These are phyloP conservation scores for Trebouxia sp. DNA, from an alignment of 139 green algal species.

Conservation along the genomic window DNA sequence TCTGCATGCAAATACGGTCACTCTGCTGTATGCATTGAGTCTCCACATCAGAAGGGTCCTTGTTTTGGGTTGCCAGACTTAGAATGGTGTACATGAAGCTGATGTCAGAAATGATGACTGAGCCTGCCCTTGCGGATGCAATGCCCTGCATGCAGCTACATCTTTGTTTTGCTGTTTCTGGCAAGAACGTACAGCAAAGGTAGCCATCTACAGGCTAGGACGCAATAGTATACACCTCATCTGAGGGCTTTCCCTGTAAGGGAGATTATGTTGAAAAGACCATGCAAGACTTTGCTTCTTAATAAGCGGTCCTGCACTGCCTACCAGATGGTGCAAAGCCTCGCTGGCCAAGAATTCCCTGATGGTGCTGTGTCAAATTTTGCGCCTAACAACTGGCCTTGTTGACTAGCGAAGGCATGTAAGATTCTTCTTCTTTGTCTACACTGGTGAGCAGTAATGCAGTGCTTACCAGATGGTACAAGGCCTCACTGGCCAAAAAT, in stretches of 20 bases:
- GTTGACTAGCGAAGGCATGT: no score
- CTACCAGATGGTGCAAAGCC: constrained; percentile 84
- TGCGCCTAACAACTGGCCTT: constrained; percentile 39
- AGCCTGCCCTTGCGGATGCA: constrained; percentile 91
- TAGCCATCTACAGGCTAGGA: no score
- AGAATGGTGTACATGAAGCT: no score
- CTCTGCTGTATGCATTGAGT: background rate
- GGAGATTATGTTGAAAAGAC: background rate
- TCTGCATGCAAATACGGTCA: constrained; percentile 16
- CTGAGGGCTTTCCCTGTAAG: no score
- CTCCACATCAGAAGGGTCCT: no score
- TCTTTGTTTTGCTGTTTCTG: background rate
- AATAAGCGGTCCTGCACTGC: constrained; percentile 59
- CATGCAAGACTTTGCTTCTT: no score
- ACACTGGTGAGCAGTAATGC: background rate
- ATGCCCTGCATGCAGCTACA: constrained; percentile 50
- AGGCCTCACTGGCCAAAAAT: constrained; percentile 88
- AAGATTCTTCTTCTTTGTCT: no score
- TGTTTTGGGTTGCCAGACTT: background rate
- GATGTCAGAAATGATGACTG: constrained; percentile 81
- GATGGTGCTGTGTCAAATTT: constrained; percentile 85
- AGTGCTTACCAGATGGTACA: constrained; percentile 85
- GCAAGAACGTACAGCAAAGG: background rate
- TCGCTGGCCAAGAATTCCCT: constrained; percentile 88
- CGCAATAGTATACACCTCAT: no score